Base-by-base conservation (phyloP, 192 early-diverging fungal species). In the Coemansia sp. region DNA sequence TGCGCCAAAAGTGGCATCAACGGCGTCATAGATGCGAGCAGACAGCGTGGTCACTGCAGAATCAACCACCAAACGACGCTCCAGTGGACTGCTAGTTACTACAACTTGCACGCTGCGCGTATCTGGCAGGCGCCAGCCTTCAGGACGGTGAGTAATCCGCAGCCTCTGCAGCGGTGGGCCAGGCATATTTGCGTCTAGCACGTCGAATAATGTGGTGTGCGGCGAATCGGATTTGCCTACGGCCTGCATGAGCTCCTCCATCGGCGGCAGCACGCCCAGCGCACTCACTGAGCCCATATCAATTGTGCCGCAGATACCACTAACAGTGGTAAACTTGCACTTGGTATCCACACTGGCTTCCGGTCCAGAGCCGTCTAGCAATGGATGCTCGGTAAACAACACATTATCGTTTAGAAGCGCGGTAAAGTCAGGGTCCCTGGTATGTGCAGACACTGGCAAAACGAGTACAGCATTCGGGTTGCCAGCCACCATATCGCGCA, bases 31-130 rank as follows among this genome's bases (percentile, higher is more conserved):
- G 3, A 69, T 67, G 14, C 65, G 69, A 0, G 71, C 66, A 0
- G 77, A 64, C 50, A 80, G 59, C 8, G 72, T 72, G 9, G 72
- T 71, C 11, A 80, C 72, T 0, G 77, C 72, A n/a, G 72, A 80
- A 47, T 80, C 77, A 0, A 75, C 77, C 22, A 80, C 77, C 57
- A 74, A 50, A 0, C 49, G 50, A n/a, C 69, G 61, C 17, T 75
- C 72, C 48, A 80, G 61, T 9, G 62, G 59, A 24, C 38, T 65
- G 19, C 59, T 59, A 21, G 69, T 62, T 2, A 80, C 53, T 5
- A 69, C 51, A 5, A 71, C 72, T n/a, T 66, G 67, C 15, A 80
- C 62, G 15, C 69, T 52, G 10, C 69, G 52, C 1, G 37, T 47
- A 22, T 80, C 77, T 0, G 72, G 72, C 32, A 80, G 53, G 23